phyloP scores from a whole-genome alignment of 2,329 filamentous ascomycete genomes.

The Mariannaea elegans region DNA sequence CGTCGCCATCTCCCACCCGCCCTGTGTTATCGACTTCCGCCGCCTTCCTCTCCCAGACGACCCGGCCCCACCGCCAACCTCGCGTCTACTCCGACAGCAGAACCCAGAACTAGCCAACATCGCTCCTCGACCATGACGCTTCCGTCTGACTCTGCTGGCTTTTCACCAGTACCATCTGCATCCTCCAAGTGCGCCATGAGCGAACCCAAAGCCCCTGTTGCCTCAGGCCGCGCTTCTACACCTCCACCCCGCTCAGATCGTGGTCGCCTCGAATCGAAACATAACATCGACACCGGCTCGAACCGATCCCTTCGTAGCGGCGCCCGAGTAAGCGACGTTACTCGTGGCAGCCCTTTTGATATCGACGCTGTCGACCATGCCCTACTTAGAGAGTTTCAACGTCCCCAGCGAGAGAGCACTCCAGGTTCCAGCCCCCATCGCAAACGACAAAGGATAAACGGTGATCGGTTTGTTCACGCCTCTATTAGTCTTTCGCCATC shows the following conservation, averaged over 20 bases:
- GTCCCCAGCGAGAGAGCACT: slow-evolving; percentile 61
- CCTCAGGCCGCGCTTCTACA: slow-evolving; percentile 51
- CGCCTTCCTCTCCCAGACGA: neutral
- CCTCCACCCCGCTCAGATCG: slow-evolving; percentile 56
- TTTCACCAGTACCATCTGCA: slow-evolving; percentile 43
- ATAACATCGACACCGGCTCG: slow-evolving; percentile 47
- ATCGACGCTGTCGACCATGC: slow-evolving; percentile 60
- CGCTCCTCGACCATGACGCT: slow-evolving; percentile 45
- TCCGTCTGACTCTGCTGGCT: slow-evolving; percentile 41
- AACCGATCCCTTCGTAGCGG: slow-evolving; percentile 48
- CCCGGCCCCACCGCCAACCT: slow-evolving; percentile 14
- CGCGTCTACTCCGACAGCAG: slow-evolving; percentile 2
- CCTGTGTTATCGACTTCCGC: neutral
- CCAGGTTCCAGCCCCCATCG: slow-evolving; percentile 64
- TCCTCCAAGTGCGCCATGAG: slow-evolving; percentile 46
- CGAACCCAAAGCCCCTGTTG: slow-evolving; percentile 43
- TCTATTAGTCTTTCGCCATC: neutral
- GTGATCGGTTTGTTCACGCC: slow-evolving; percentile 61
- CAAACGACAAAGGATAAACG: slow-evolving; percentile 68
- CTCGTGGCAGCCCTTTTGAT: slow-evolving; percentile 54
- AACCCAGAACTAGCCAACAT: slow-evolving; percentile 17
- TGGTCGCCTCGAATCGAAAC: slow-evolving; percentile 52
- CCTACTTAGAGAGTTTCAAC: slow-evolving; percentile 60
- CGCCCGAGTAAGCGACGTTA: slow-evolving; percentile 47
- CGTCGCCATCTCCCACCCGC: neutral